A percentile compares a stretch with the other conserved stretches of the same genome.
Evolutionary conservation across 257 asterid genomes (phyloP).

Genomic region (Solanum arcanum): DNA sequence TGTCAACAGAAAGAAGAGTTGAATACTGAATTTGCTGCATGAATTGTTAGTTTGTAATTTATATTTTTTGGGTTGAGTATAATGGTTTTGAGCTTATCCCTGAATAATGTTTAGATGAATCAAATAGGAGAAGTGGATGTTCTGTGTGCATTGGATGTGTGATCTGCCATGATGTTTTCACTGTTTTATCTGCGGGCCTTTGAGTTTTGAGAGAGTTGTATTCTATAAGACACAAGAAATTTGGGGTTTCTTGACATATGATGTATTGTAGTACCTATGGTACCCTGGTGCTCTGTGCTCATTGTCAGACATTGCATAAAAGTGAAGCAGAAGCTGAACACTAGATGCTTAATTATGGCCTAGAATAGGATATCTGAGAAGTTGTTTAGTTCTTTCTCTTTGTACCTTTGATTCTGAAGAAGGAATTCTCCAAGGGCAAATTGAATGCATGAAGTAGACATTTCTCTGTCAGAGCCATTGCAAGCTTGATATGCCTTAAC

Average conservation of each 20-base stretch:
- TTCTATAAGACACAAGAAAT: neutral
- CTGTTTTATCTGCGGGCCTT: neutral
- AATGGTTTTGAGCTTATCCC: neutral
- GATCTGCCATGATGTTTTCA: neutral
- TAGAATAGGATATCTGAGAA: neutral
- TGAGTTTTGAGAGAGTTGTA: neutral
- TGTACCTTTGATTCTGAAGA: neutral
- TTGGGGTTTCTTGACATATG: neutral
- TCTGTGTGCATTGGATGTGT: neutral
- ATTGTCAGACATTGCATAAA: neutral
- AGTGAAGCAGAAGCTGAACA: neutral
- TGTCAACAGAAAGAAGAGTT: neutral
- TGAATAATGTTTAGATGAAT: neutral
- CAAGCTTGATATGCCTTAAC: neutral
- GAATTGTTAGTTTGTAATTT: neutral
- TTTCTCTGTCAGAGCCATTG: neutral
- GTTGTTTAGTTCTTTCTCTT: neutral
- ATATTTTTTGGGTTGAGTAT: neutral
- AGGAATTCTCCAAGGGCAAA: neutral
- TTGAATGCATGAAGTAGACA: neutral
- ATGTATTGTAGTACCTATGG: neutral
- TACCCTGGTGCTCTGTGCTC: neutral
- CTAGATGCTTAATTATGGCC: neutral
- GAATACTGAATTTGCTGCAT: neutral
- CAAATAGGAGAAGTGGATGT: neutral